These are phyloP conservation scores for Fusarium multiceps DNA, from an alignment of 2,329 filamentous ascomycete species.

Conservation along the genomic window DNA sequence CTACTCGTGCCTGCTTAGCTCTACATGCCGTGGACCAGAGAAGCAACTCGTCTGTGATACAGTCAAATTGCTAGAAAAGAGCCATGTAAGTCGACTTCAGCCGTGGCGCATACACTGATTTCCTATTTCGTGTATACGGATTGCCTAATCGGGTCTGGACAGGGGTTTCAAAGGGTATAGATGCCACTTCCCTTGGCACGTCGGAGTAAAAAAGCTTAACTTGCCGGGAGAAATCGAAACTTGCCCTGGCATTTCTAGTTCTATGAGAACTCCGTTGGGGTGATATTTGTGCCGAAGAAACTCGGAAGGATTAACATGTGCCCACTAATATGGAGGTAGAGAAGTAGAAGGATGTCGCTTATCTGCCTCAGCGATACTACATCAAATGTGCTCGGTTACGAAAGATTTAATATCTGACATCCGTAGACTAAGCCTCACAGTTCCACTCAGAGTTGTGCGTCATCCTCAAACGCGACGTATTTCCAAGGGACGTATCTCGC, in stretches of 20 bases:
- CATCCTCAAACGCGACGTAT: too few relatives aligned
- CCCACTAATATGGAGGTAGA: neutral
- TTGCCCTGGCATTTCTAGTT: neutral
- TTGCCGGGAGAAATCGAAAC: neutral
- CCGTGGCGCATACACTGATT: slow-evolving; percentile 43
- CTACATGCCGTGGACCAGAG: neutral
- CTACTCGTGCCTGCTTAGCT: neutral
- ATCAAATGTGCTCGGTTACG: too few relatives aligned
- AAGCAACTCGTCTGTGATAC: neutral
- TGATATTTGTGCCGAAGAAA: neutral
- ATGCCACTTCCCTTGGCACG: neutral
- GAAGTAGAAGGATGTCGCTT: neutral
- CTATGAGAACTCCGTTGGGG: neutral
- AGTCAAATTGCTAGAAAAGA: neutral
- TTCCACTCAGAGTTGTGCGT: too few relatives aligned
- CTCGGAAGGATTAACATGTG: neutral
- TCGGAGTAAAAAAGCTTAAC: neutral
- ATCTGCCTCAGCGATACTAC: neutral
- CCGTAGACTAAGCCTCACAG: too few relatives aligned
- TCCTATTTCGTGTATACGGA: slow-evolving; percentile 40
- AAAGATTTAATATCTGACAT: too few relatives aligned
- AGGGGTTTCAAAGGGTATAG: neutral
- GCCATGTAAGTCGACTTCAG: slow-evolving; percentile 6
- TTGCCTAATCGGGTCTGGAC: slow-evolving; percentile 32
- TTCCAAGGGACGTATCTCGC: too few relatives aligned